Conservation (phyloP, 305 asterid genomes). For the Caryopteris hybrid region DNA sequence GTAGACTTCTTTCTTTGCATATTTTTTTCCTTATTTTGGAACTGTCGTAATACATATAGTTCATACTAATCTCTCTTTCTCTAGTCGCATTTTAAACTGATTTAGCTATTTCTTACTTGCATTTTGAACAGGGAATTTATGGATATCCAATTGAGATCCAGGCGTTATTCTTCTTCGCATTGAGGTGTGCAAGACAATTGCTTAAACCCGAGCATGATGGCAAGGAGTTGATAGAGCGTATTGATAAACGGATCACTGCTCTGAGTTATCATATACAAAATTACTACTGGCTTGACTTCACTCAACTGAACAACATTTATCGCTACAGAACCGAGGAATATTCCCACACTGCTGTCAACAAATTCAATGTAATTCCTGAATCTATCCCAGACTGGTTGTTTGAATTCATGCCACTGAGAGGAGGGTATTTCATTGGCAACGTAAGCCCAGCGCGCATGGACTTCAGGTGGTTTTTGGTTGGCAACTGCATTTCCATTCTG, state of each 20-base stretch:
- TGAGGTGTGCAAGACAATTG: constrained; percentile 56
- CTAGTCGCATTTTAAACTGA: constrained; percentile 5
- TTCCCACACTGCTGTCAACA: constrained; percentile 70
- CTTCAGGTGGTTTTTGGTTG: constrained; percentile 57
- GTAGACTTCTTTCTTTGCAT: constrained; percentile 22
- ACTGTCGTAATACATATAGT: background rate
- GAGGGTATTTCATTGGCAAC: constrained; percentile 66
- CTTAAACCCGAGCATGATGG: constrained; percentile 50
- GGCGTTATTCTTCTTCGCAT: constrained; percentile 60
- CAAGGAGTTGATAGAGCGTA: constrained; percentile 48
- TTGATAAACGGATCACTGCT: constrained; percentile 56
- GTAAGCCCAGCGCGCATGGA: constrained; percentile 72
- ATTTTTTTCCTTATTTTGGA: constrained; percentile 6
- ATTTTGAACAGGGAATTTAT: constrained; percentile 44
- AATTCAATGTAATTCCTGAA: constrained; percentile 64
- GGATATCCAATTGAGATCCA: constrained; percentile 73
- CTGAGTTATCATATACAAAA: constrained; percentile 54
- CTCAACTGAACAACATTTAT: constrained; percentile 58
- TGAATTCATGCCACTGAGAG: constrained; percentile 61
- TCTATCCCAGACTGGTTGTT: constrained; percentile 66
- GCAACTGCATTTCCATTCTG: constrained; percentile 56
- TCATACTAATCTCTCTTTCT: background rate
- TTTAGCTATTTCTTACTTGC: constrained; percentile 2
- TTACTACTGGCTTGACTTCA: constrained; percentile 70
- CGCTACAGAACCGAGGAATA: constrained; percentile 69